Evolutionary conservation across 805 yeast genomes (phyloP), one percentile per base, ranked within the genome.

Genomic region (Cyberlindnera misumaiensis): DNA sequence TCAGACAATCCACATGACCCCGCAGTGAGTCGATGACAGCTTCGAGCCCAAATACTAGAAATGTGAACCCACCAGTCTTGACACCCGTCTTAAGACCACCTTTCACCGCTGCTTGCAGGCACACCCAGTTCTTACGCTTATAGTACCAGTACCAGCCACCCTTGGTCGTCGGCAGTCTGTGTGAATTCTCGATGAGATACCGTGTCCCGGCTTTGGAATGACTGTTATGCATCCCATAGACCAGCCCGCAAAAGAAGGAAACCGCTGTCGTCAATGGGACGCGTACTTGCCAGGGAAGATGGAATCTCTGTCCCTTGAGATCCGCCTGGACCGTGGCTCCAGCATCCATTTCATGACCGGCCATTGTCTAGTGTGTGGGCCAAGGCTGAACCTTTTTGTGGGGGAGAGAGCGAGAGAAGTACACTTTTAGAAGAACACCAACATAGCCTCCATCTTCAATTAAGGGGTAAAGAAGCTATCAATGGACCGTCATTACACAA

Each of bases 101-200:
- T 14, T 62, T 63, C 45, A 75, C 60, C 1, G 84, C 85, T 20
- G 66, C 65, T 41, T 72, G 66, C 27, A 82, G 58, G 60, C 85
- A 75, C 24, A 81, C 83, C 57, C 83, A 83, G 59, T 83, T 82
- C 63, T 84, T 86, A 45, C 86, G 70, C 60, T 83, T 85, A 60
- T 86, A 93, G 59, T 86, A 86, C 55, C 80, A 82, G 53, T 82
- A 86, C 96, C 95, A 86, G 0, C 90, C 93, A 15, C 86, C 88
- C 38, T 76, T 80, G 0, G 81, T 76, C 16, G 59, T 68, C 7
- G 96, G 96, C 41, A 87, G 62, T 37, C 96, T 57, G 54, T 86
- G 95, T 11, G 93, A 82, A 52, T 86, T 86, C 48, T 83, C 85
- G 3, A 89, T 87, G 34, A 86, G 64, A 49, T 73, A 86, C 31